A percentile compares a stretch with the other conserved stretches of the same genome.
phyloP scores from a whole-genome alignment of 2,329 filamentous ascomycete genomes.

The Xenosphaeropsis pyriputrescens region DNA sequence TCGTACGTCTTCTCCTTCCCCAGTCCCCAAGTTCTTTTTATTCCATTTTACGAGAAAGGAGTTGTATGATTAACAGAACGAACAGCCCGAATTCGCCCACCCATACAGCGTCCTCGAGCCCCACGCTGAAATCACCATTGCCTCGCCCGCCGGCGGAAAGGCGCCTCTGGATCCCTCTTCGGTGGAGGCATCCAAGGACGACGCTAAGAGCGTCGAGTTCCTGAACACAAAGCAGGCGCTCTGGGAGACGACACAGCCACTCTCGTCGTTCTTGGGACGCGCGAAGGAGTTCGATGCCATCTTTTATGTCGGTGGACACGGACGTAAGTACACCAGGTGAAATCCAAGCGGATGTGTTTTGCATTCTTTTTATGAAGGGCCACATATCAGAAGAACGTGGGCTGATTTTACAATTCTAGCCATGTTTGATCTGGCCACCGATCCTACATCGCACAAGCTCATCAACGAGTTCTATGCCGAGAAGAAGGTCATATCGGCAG shows the following conservation, averaged over 20 bases:
- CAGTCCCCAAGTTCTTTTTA: background rate
- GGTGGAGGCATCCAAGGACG: slow-evolving; percentile 24
- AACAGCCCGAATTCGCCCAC: slow-evolving; percentile 32
- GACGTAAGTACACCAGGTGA: slow-evolving; percentile 24
- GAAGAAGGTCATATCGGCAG: slow-evolving; percentile 46
- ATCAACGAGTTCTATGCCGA: slow-evolving; percentile 43
- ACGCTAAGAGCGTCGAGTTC: slow-evolving; percentile 22
- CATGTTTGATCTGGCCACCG: slow-evolving; percentile 27
- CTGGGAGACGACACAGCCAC: slow-evolving; percentile 37
- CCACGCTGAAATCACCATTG: slow-evolving; percentile 24
- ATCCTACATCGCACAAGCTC: slow-evolving; percentile 36
- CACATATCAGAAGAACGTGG: too few relatives aligned
- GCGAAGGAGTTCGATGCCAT: slow-evolving; percentile 36
- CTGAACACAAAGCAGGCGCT: slow-evolving; percentile 28
- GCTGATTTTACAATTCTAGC: slow-evolving; percentile 3
- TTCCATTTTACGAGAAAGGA: background rate
- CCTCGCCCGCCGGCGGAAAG: slow-evolving; percentile 26
- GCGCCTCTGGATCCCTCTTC: slow-evolving; percentile 29
- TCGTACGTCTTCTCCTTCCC: slow-evolving; percentile 19
- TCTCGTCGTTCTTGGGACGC: slow-evolving; percentile 28
- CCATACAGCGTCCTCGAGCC: slow-evolving; percentile 26
- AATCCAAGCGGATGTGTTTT: background rate
- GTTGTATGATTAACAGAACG: slow-evolving; percentile 5
- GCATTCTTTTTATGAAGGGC: background rate
- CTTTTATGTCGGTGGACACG: slow-evolving; percentile 44